phyloP scores from a whole-genome alignment of 2,329 filamentous ascomycete genomes.

The Diaporthe velutina region DNA sequence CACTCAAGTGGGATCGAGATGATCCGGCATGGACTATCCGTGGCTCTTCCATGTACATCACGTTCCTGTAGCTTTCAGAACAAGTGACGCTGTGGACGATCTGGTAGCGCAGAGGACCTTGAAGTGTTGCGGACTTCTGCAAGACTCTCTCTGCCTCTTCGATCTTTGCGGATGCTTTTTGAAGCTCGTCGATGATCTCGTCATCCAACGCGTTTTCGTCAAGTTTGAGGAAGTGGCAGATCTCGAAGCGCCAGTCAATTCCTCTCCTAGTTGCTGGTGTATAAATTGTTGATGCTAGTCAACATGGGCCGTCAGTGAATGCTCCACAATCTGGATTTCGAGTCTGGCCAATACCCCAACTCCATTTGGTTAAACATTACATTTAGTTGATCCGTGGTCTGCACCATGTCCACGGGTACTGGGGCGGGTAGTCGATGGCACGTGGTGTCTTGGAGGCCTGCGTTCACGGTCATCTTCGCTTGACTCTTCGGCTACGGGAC shows the following conservation, averaged over 20 bases:
- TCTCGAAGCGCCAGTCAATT: background rate
- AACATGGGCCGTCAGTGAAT: fast-evolving
- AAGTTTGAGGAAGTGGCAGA: background rate
- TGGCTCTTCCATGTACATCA: background rate
- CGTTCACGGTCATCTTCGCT: no score
- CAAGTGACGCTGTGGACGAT: background rate
- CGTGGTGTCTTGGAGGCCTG: no score
- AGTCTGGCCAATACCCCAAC: background rate
- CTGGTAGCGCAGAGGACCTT: background rate
- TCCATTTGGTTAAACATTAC: background rate
- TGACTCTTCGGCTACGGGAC: no score
- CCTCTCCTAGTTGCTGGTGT: background rate
- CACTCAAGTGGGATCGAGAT: background rate
- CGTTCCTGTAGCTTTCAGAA: background rate
- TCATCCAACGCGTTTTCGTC: background rate
- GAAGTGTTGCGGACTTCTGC: background rate
- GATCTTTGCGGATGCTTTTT: background rate
- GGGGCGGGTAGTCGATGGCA: no score
- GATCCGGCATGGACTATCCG: background rate
- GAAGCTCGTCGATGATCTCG: background rate
- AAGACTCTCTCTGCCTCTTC: background rate
- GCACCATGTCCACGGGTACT: no score
- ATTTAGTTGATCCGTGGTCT: no score
- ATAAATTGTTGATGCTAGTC: background rate
- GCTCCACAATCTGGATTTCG: background rate